phyloP scores from a whole-genome alignment of 805 yeast genomes.

The Kuraishia ogatae region DNA sequence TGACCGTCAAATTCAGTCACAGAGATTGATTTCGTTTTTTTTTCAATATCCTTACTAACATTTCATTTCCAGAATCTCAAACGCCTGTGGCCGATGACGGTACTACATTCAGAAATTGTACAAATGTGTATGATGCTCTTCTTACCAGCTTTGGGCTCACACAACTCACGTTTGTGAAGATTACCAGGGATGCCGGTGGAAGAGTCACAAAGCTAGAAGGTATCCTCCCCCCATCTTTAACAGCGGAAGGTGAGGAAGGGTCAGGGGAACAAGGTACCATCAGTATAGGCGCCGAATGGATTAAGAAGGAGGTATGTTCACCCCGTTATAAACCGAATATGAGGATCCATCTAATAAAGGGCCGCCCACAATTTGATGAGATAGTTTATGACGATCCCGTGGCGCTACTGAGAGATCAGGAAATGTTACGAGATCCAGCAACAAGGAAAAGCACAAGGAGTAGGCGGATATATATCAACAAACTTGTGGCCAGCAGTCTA shows the following conservation, averaged over 20 bases:
- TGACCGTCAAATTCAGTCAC: no score
- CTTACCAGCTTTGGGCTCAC: neutral
- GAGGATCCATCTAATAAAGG: conserved; percentile 25
- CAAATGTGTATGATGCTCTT: neutral
- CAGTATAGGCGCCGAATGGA: conserved; percentile 21
- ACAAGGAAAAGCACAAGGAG: neutral
- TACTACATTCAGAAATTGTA: neutral
- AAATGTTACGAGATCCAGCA: neutral
- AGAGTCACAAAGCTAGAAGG: conserved; percentile 28
- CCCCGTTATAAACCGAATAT: conserved; percentile 36
- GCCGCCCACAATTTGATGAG: neutral
- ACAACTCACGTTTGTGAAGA: conserved; percentile 24
- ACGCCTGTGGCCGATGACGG: neutral
- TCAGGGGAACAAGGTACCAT: conserved; percentile 2
- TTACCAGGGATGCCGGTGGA: conserved; percentile 29
- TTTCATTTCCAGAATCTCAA: neutral
- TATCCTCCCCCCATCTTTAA: conserved; percentile 10
- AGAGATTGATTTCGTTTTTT: no score
- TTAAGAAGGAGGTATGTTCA: conserved; percentile 29
- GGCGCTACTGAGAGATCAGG: neutral
- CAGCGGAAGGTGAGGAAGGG: conserved; percentile 6
- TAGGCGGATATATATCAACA: neutral
- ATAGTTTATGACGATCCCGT: conserved; percentile 18
- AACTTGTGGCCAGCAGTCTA: neutral
- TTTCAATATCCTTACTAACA: neutral